Evolutionary conservation across 768 basidiomycete genomes (phyloP).

Genomic region (Agaricus subrufescens): DNA sequence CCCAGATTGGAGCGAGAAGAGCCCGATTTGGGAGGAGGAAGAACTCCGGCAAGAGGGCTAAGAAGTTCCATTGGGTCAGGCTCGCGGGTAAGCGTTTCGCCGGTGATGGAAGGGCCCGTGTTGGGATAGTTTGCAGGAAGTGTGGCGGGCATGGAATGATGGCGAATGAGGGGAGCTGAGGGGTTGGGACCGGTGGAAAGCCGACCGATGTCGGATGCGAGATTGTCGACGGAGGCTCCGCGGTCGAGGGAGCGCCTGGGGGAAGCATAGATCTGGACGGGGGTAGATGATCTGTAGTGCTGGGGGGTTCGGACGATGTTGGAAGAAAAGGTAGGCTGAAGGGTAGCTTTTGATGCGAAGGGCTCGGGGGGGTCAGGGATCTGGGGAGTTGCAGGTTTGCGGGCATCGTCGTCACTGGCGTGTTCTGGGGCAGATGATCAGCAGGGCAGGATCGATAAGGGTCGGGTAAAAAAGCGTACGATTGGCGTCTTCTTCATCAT

Average conservation of each 20-base stretch:
- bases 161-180: constrained; percentile 22
- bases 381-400: neutral
- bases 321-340: constrained; percentile 66
- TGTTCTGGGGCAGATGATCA: constrained; percentile 1
- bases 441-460: neutral
- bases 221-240: constrained; percentile 12
- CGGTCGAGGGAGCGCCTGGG: constrained; percentile 15
- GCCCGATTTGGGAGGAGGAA: constrained; percentile 26
- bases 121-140: neutral
- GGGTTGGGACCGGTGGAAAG: constrained; percentile 10
- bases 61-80: constrained; percentile 34
- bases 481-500: constrained; percentile 21
- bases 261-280: constrained; percentile 7
- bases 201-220: constrained; percentile 18
- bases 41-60: constrained; percentile 35
- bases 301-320: constrained; percentile 66
- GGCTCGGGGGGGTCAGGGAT: constrained; percentile 26
- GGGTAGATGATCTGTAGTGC: constrained; percentile 35
- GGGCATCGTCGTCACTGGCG: neutral
- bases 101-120: constrained; percentile 15
- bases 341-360: constrained; percentile 46
- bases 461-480: neutral
- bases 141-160: constrained; percentile 25
- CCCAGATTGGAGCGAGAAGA: constrained; percentile 16
- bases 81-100: constrained; percentile 35